A percentile compares a stretch with the other conserved stretches of the same genome.
Evolutionary conservation across 177 flowering plant species (phyloP).

Genomic region (Vitis hybrid): DNA sequence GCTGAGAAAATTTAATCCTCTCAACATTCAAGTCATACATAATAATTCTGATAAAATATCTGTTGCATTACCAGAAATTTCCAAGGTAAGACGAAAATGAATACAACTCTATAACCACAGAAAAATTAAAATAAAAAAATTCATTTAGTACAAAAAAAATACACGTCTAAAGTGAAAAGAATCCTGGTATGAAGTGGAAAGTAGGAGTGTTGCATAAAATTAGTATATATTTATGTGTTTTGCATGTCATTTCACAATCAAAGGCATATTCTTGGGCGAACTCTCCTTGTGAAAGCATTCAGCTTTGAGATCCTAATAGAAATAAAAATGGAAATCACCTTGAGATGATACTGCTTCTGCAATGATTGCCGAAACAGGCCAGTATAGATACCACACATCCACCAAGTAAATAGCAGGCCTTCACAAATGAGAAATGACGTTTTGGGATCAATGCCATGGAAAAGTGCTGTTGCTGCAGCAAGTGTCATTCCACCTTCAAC

Average conservation of each 20-base stretch:
- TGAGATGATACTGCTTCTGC: constrained; percentile 88
- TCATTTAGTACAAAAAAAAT: too few species aligned
- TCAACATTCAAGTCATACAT: too few species aligned
- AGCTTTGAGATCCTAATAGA: background rate
- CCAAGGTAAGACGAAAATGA: too few species aligned
- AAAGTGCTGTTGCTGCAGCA: constrained; percentile 59
- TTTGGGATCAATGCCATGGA: constrained; percentile 77
- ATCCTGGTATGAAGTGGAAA: background rate
- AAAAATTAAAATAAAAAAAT: too few species aligned
- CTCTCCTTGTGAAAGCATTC: background rate
- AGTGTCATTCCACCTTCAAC: constrained; percentile 86
- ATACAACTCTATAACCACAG: too few species aligned
- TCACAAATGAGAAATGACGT: constrained; percentile 71
- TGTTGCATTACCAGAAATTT: too few species aligned
- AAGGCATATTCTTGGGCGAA: background rate
- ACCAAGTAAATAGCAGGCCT: constrained; percentile 79
- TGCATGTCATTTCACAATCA: background rate
- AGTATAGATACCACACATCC: constrained; percentile 94
- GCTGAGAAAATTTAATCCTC: too few species aligned
- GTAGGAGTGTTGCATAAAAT: too few species aligned
- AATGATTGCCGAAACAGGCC: constrained; percentile 76
- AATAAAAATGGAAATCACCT: constrained; percentile 40
- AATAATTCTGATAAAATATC: too few species aligned
- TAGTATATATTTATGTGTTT: background rate
- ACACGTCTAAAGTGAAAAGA: background rate